Evolutionary conservation across 2,329 filamentous ascomycete species (phyloP), one percentile per base, ranked within the genome.

Genomic region (Nothophoma quercina): DNA sequence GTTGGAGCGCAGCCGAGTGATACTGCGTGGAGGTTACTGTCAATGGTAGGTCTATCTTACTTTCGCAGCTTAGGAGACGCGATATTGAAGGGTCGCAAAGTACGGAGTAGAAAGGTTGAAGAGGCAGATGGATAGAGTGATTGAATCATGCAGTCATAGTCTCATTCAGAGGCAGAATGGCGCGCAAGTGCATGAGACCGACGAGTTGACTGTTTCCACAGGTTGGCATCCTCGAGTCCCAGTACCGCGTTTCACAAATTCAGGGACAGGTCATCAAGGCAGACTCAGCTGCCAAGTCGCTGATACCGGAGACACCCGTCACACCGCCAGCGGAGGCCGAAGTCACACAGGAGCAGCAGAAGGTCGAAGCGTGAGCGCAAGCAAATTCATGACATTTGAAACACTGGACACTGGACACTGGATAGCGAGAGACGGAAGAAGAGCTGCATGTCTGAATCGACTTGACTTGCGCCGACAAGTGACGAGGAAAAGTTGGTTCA

Each of bases 1-100:
- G 93, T 98, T 3, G 95, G 95, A 1, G 95, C 95, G 49, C 95
- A 99, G 78, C 95, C 95, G 8, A 93, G 89, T 58, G 91, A 97
- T 63, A 87, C 90, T 3, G 90, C 89, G 28, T 96, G 93, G 93
- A 83, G 91, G 71, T 75, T 98, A 66, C 79, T 99, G 64, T 85
- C 84, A 49, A 88, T 96, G 90, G 91, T 74, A 60, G 12, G 62
- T 64, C 22, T 30, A 18, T 13, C 6, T 38, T 18, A 21, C 5
- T 28, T 18, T 19, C 8, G 18, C 33, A 12, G 12, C 2, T 23
- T 2, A 5, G 23, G 25, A 23, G 36, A 26, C 8, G 28, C 4
- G 15, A 22, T 38, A 48, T n/a, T n/a, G n/a, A n/a, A n/a, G n/a
- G n/a, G n/a, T n/a, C n/a, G n/a, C n/a, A n/a, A n/a, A n/a, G n/a